Evolutionary conservation across 768 basidiomycete genomes (phyloP).

Genomic region (Infundibulicybe gibba): DNA sequence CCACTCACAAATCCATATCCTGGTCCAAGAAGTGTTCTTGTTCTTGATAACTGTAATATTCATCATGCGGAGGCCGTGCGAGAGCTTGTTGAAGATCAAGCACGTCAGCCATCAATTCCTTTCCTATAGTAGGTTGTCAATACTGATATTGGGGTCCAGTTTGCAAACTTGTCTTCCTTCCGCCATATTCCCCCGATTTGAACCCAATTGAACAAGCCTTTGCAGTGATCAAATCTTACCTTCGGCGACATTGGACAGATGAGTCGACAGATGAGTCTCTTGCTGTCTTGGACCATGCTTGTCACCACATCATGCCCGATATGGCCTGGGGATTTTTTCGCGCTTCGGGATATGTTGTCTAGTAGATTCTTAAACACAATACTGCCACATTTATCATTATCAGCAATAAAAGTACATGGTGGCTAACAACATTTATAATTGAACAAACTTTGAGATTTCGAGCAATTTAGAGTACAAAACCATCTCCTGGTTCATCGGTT

Average conservation of each 20-base stretch:
- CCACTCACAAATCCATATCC: constrained; percentile 30
- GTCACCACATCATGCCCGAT: constrained; percentile 14
- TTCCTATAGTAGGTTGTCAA: not conserved
- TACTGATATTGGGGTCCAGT: not conserved
- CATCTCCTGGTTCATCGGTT: no score
- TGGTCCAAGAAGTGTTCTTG: constrained; percentile 25
- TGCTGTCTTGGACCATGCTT: constrained; percentile 17
- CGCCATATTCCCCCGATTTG: constrained; percentile 13
- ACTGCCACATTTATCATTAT: not conserved
- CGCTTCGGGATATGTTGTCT: constrained; percentile 19
- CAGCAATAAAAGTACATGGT: no score
- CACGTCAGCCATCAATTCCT: constrained; percentile 16
- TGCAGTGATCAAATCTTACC: constrained; percentile 25
- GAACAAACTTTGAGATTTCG: no score
- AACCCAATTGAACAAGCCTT: constrained; percentile 30
- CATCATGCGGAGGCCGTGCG: constrained; percentile 36
- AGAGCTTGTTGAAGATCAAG: constrained; percentile 21
- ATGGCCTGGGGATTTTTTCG: constrained; percentile 18
- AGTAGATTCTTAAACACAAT: not conserved
- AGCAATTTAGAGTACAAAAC: no score
- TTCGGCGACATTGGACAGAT: constrained; percentile 18
- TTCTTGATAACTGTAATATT: constrained; percentile 37
- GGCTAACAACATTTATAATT: no score
- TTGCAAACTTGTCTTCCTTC: constrained; percentile 8
- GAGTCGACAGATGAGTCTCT: constrained; percentile 13